These are phyloP conservation scores for Filobasidium uniguttulatum DNA, from an alignment of 1,284 basidiomycete species.

Conservation along the genomic window DNA sequence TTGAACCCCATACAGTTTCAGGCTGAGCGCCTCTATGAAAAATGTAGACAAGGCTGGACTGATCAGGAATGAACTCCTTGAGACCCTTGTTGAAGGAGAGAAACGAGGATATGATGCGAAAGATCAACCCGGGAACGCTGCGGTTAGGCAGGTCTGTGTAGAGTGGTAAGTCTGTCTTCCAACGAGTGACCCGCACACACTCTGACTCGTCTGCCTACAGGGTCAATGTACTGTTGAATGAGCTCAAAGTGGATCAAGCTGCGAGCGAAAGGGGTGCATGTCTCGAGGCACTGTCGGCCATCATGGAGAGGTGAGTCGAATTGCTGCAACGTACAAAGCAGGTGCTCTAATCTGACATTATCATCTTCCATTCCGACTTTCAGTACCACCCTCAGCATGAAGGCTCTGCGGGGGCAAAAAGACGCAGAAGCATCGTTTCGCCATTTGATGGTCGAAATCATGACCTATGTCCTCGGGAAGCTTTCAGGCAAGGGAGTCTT, in stretches of 20 bases:
- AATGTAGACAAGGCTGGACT: constrained; percentile 29
- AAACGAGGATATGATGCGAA: constrained; percentile 23
- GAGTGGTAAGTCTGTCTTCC: constrained; percentile 22
- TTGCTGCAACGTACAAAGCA: not conserved
- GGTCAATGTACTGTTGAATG: constrained; percentile 30
- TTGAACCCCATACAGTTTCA: too few relatives aligned
- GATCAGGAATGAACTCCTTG: constrained; percentile 30
- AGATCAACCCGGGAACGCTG: constrained; percentile 22
- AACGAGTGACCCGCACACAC: not conserved
- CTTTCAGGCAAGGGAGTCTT: constrained; percentile 43
- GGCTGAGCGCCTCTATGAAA: constrained; percentile 20
- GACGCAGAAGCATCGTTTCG: constrained; percentile 29
- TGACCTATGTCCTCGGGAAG: constrained; percentile 41
- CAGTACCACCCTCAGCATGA: constrained; percentile 34
- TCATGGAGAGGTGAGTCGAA: constrained; percentile 37
- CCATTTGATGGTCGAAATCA: constrained; percentile 34
- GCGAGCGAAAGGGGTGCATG: constrained; percentile 40
- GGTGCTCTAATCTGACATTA: not conserved
- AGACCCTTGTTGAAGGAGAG: constrained; percentile 30
- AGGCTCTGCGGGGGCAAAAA: constrained; percentile 27
- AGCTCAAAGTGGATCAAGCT: constrained; percentile 34
- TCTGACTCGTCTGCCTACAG: not conserved
- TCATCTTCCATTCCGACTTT: not conserved
- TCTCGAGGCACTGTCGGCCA: constrained; percentile 38
- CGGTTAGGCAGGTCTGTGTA: constrained; percentile 28